Evolutionary conservation across 148 eudicot species (phyloP), one percentile per base, ranked within the genome.

Genomic region (Chenopodium album): DNA sequence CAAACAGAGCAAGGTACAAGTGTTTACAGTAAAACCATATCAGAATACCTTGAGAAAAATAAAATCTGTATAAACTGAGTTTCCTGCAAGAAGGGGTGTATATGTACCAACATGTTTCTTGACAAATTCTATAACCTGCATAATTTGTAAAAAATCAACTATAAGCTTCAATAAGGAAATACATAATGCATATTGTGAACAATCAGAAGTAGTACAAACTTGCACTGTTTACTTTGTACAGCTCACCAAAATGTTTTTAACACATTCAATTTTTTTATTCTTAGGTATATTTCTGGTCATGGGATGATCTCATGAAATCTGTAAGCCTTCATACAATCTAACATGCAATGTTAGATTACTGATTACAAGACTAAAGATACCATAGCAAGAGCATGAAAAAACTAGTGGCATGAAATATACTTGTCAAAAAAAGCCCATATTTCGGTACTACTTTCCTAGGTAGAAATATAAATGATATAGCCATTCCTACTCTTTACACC

Each of bases 61-160:
- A 87, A 87, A 85, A 84, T 94, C 98, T 75, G 78, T 80, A 81
- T 94, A 92, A 71, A 94, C 83, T 60, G 97, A 88, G 87, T 94
- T 92, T 84, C 98, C 98, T 0, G 98, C 97, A 70, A 94, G 87
- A 71, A 85, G 91, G 80, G 97, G 92, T 37, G 87, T 86, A 84
- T 86, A 81, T 47, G 88, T 63, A 73, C 93, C 93, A 52, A 82
- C 85, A 83, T 90, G 79, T 84, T 65, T 88, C 87, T 89, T 94
- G 59, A 94, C 97, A 81, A 94, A 94, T 79, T 91, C 90, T 31
- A 88, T 85, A 65, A 94, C 94, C 98, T 94, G 88, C 87, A 80
- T 37, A 56, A 77, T 71, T 48, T 0, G 17, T 41, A 64, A 80
- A n/a, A 59, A 20, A 78, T 11, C 8, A 26, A 47, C 83, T 52